Conservation (phyloP, 345 rosid species). For the Sapria himalayana region DNA sequence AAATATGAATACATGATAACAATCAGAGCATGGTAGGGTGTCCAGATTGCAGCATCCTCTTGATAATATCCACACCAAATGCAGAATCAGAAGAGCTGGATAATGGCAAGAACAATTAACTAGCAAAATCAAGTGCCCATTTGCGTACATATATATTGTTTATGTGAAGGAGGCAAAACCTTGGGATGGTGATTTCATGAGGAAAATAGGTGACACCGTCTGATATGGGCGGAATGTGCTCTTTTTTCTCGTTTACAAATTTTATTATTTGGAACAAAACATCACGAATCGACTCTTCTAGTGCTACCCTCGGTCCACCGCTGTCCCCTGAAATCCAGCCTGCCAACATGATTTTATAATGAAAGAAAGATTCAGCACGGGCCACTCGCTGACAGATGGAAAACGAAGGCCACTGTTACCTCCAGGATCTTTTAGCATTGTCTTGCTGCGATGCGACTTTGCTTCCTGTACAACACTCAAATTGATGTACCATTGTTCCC, state of each 20-base stretch:
- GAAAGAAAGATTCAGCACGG: conserved; percentile 2
- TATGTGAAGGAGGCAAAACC: conserved; percentile 17
- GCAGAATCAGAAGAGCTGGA: conserved; percentile 89
- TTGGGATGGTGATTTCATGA: conserved; percentile 60
- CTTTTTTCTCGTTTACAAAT: conserved; percentile 87
- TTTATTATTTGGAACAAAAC: conserved; percentile 79
- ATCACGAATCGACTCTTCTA: conserved; percentile 63
- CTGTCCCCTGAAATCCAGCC: conserved; percentile 43
- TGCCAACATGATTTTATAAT: conserved; percentile 9
- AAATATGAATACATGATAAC: no score
- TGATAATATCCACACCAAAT: conserved; percentile 83
- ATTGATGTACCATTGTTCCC: conserved; percentile 93
- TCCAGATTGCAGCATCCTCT: conserved; percentile 87
- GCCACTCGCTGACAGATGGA: no score
- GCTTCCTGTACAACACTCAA: conserved; percentile 58
- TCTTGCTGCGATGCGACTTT: conserved; percentile 31
- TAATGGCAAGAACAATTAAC: conserved; percentile 13
- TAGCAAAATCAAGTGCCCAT: neutral
- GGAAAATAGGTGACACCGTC: conserved; percentile 67
- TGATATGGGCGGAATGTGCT: conserved; percentile 73
- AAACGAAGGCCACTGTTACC: conserved; percentile 18
- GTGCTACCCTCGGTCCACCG: conserved; percentile 39
- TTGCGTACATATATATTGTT: neutral
- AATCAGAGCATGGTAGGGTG: conserved; percentile 87
- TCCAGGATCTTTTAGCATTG: conserved; percentile 41